Conservation (phyloP, 345 rosid species). For the Populus alba region DNA sequence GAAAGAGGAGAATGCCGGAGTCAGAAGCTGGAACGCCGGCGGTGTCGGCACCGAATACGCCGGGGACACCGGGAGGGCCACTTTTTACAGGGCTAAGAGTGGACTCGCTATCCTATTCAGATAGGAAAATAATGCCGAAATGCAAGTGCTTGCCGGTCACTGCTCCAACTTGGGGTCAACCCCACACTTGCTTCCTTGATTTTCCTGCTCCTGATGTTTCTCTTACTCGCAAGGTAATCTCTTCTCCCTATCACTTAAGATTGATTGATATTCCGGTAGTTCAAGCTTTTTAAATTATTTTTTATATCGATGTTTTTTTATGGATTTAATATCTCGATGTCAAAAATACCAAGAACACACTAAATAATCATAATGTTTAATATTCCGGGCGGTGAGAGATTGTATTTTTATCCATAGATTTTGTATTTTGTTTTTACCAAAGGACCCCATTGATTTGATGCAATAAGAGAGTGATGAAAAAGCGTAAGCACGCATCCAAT, state of each 20-base stretch:
- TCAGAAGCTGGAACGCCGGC: slow-evolving; percentile 38
- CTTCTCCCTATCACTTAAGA: background rate
- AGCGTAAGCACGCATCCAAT: background rate
- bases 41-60: slow-evolving; percentile 82
- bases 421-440: background rate
- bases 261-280: no score
- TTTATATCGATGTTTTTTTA: no score
- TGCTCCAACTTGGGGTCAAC: slow-evolving; percentile 63
- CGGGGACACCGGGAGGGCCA: slow-evolving; percentile 94
- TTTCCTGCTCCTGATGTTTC: slow-evolving; percentile 67
- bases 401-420: no score
- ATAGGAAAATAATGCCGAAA: slow-evolving; percentile 75
- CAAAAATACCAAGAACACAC: background rate
- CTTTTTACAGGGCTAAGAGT: slow-evolving; percentile 66
- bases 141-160: slow-evolving; percentile 90
- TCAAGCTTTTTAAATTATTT: no score
- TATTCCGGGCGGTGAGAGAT: background rate
- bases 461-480: background rate
- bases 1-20: slow-evolving; percentile 35
- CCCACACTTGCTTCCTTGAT: slow-evolving; percentile 73
- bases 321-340: no score
- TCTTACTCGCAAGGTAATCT: slow-evolving; percentile 89
- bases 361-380: no score
- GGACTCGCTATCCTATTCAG: slow-evolving; percentile 79
- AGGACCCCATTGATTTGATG: background rate